A percentile compares a stretch with the other conserved stretches of the same genome.
phyloP scores from a whole-genome alignment of 345 rosid species.

The Cochlearia excelsa region DNA sequence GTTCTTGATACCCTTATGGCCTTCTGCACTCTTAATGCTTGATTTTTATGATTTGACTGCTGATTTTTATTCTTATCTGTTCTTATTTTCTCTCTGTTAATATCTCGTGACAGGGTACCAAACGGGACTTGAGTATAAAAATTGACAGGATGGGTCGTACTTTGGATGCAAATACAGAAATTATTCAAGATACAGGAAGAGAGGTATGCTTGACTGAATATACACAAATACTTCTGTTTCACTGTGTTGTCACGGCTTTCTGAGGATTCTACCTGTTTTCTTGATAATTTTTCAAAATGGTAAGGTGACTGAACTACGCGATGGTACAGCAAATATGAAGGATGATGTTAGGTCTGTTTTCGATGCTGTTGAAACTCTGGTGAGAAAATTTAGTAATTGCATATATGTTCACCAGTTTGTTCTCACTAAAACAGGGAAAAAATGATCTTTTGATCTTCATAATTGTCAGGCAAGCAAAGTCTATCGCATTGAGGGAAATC shows the following conservation, averaged over 20 bases:
- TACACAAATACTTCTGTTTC: neutral
- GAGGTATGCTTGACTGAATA: constrained; percentile 47
- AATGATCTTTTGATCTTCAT: constrained; percentile 8
- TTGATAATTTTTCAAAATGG: constrained; percentile 14
- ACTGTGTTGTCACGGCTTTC: constrained; percentile 11
- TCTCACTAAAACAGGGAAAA: neutral
- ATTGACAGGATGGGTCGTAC: constrained; percentile 51
- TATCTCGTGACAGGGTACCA: constrained; percentile 51
- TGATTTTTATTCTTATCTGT: constrained; percentile 9
- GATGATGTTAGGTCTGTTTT: constrained; percentile 54
- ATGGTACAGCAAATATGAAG: constrained; percentile 38
- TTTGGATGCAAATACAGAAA: constrained; percentile 51
- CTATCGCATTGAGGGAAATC: constrained; percentile 57
- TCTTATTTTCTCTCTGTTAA: constrained; percentile 1
- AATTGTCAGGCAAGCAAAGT: constrained; percentile 56
- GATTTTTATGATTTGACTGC: neutral
- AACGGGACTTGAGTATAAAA: constrained; percentile 54
- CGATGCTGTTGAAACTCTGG: constrained; percentile 72
- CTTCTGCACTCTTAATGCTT: neutral
- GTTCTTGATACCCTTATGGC: constrained; percentile 17
- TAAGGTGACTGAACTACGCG: constrained; percentile 58
- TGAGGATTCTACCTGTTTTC: constrained; percentile 7
- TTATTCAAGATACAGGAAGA: constrained; percentile 55
- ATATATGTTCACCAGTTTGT: neutral
- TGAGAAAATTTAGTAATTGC: constrained; percentile 27